A percentile compares a stretch with the other conserved stretches of the same genome.
These are phyloP conservation scores for Gastrolobium bilobum DNA, from an alignment of 306 rosid species.

Conservation along the genomic window DNA sequence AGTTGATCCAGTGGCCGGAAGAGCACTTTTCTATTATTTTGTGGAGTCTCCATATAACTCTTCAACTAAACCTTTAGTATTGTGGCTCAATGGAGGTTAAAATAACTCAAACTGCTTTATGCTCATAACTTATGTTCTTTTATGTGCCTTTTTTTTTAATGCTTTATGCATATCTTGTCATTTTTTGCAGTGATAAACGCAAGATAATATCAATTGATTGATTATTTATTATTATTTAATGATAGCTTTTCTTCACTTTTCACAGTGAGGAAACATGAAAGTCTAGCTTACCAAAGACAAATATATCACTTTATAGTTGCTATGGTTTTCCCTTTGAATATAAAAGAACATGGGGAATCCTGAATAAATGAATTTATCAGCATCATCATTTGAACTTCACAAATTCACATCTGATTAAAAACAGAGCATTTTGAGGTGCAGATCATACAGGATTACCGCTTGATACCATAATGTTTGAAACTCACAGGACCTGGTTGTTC, in stretches of 20 bases:
- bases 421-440: not conserved
- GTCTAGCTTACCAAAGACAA: not conserved
- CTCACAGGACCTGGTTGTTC: constrained; percentile 56
- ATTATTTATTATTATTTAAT: not conserved
- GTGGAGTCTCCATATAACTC: constrained; percentile 62
- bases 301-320: not conserved
- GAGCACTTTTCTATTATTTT: constrained; percentile 70
- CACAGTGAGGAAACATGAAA: not conserved
- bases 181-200: not conserved
- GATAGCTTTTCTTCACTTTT: not conserved
- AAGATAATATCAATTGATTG: not conserved
- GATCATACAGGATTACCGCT: not conserved
- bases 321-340: not conserved
- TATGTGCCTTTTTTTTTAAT: not conserved
- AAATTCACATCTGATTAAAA: not conserved
- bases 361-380: not conserved
- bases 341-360: not conserved
- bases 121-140: not conserved
- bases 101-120: not conserved
- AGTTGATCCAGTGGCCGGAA: constrained; percentile 55
- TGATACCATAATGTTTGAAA: not conserved
- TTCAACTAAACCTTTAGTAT: constrained; percentile 58
- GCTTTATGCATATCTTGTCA: not conserved
- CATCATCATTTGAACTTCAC: not conserved
- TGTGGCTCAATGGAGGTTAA: constrained; percentile 82